Conservation (phyloP, 371 early-diverging fungal genomes). For the Mortierella sp. region DNA sequence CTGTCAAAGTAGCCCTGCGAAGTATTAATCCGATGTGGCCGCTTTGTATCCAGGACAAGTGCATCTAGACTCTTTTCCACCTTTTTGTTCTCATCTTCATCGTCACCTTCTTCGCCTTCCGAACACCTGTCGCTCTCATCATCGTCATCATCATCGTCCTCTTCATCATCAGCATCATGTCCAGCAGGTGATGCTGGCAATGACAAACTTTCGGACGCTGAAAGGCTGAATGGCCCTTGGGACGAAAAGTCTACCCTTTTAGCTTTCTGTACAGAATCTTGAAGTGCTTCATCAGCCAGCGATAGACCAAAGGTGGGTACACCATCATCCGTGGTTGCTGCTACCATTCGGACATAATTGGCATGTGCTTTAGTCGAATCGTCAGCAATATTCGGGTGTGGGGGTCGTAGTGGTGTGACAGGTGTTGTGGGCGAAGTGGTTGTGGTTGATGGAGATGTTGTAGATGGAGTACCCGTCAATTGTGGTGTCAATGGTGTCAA, state of each 20-base stretch:
- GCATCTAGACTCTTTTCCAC: slow-evolving; percentile 4
- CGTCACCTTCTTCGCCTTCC: slow-evolving; percentile 40
- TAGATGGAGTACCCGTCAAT: neutral
- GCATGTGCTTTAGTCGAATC: neutral
- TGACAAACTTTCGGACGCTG: slow-evolving; percentile 7
- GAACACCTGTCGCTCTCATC: slow-evolving; percentile 29
- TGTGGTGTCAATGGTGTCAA: neutral
- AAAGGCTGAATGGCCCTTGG: slow-evolving; percentile 1
- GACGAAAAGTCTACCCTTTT: too few species aligned
- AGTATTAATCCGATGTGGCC: neutral
- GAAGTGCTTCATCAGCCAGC: slow-evolving; percentile 3
- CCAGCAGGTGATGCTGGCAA: slow-evolving; percentile 22
- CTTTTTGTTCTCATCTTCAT: slow-evolving; percentile 10
- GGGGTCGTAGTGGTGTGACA: neutral
- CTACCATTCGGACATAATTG: slow-evolving; percentile 7
- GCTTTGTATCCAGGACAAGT: slow-evolving; percentile 1
- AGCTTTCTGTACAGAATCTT: neutral
- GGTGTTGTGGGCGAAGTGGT: neutral
- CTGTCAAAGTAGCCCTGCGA: neutral
- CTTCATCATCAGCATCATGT: slow-evolving; percentile 44
- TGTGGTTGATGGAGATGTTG: neutral
- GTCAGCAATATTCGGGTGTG: neutral
- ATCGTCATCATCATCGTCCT: slow-evolving; percentile 16
- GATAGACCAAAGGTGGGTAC: slow-evolving; percentile 23
- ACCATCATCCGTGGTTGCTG: slow-evolving; percentile 2